Base-by-base conservation (phyloP, 1,284 basidiomycete species). In the Vanrija pseudolonga region DNA sequence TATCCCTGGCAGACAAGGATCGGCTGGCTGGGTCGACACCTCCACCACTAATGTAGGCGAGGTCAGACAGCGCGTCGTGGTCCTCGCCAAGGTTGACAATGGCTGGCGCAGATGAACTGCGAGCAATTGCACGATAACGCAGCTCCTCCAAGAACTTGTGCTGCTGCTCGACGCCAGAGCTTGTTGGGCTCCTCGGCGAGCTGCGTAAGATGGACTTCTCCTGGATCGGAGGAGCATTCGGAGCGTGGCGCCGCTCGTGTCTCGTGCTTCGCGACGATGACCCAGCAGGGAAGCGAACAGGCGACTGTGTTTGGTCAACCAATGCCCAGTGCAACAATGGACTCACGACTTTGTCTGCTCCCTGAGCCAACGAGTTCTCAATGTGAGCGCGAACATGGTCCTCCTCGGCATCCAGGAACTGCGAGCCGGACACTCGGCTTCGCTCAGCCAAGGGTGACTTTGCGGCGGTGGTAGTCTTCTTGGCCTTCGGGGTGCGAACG, bases 331-430 rank as follows among this genome's bases (percentile, higher is more conserved):
- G n/a, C 22, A 12, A 32, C 12, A 28, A 17, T 24, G 0, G 17
- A 64, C 68, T 64, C 50, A 71, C 71, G 14, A 76, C 66, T 42
- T 66, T 63, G 51, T 84, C 84, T 23, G 83, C 84, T 22, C 89
- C 88, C 49, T 84, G 85, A 36, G 83, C 86, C 42, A 94, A 74
- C 57, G 88, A 86, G 59, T 87, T 84, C 66, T 91, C 87, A 47
- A 93, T 87, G 69, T 92, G 89, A 62, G 87, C 85, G 61, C 88
- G 83, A 5, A 88, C 89, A 57, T 85, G 81, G n/a, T 85, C 87
- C 56, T 93, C 91, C 3, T 92, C 88, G 6, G 90, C 91, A 70
- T 93, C 90, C 83, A 89, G 85, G 67, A 94, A 94, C 66, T 93
- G 91, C 6, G 89, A 91, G 1, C 74, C 82, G 3, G 83, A 81